phyloP scores from a whole-genome alignment of 768 basidiomycete species.

The Leccinum ochraceum region DNA sequence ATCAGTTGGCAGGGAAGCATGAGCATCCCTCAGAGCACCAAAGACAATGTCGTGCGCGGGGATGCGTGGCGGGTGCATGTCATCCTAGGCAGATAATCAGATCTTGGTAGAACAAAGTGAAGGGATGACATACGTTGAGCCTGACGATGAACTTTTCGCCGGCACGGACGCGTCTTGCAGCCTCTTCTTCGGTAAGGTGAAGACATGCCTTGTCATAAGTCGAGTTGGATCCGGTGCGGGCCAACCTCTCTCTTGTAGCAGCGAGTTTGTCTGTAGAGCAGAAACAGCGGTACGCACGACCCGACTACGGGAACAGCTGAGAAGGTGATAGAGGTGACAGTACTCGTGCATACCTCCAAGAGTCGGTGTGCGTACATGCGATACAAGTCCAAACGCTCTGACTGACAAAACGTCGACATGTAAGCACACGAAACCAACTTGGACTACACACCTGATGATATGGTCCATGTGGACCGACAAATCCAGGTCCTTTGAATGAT shows the following conservation, averaged over 20 bases:
- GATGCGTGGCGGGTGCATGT: conserved; percentile 51
- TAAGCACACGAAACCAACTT: neutral
- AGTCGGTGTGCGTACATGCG: conserved; percentile 69
- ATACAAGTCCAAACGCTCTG: conserved; percentile 87
- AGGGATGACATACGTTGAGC: conserved; percentile 66
- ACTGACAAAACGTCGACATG: conserved; percentile 49
- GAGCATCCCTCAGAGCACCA: conserved; percentile 69
- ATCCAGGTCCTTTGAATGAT: conserved; percentile 65
- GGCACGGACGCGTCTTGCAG: conserved; percentile 64
- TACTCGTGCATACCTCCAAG: conserved; percentile 56
- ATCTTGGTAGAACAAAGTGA: neutral
- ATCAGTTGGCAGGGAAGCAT: conserved; percentile 81
- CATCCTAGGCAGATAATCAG: conserved; percentile 46
- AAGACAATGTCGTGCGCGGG: conserved; percentile 73
- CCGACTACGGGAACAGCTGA: conserved; percentile 50
- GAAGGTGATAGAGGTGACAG: too few relatives aligned
- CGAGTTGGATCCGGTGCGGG: conserved; percentile 68
- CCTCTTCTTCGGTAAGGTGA: conserved; percentile 85
- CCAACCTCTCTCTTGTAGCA: conserved; percentile 66
- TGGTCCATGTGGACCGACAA: conserved; percentile 74
- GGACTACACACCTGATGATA: conserved; percentile 70
- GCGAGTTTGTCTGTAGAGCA: conserved; percentile 75
- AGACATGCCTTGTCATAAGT: conserved; percentile 91
- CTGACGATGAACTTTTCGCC: conserved; percentile 84
- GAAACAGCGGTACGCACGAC: conserved; percentile 94